These are phyloP conservation scores for Rhodocollybia butyracea DNA, from an alignment of 768 basidiomycete species.

Conservation along the genomic window DNA sequence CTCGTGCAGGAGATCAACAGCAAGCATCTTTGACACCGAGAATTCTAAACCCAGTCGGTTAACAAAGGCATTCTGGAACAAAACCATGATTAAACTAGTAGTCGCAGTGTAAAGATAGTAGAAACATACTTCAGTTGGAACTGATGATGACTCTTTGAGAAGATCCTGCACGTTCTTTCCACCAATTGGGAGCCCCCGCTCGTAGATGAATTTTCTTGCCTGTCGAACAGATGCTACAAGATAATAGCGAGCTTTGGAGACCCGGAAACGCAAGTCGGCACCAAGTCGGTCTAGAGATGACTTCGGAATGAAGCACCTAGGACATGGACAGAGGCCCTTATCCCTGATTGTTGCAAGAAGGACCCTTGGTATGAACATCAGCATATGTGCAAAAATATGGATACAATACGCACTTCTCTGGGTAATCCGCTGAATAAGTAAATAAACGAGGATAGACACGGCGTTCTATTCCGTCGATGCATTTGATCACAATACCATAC, in stretches of 20 bases:
- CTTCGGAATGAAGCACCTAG: slow-evolving; percentile 20
- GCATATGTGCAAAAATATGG: neutral
- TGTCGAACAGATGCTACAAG: neutral
- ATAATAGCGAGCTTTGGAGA: neutral
- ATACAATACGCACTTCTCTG: slow-evolving; percentile 30
- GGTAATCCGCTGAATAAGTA: slow-evolving; percentile 33
- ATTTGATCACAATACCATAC: slow-evolving; percentile 26
- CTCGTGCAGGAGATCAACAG: slow-evolving; percentile 34
- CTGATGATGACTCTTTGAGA: slow-evolving; percentile 13
- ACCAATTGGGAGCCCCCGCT: neutral
- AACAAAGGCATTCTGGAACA: slow-evolving; percentile 25
- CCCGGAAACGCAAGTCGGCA: slow-evolving; percentile 4
- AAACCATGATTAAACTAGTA: neutral
- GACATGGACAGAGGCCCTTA: slow-evolving; percentile 24
- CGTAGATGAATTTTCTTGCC: slow-evolving; percentile 13
- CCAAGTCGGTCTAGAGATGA: slow-evolving; percentile 23
- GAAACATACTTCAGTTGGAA: slow-evolving; percentile 16
- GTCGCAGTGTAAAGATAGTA: neutral
- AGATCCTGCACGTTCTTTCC: slow-evolving; percentile 9
- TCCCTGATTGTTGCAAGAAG: slow-evolving; percentile 21
- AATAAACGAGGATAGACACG: slow-evolving; percentile 30
- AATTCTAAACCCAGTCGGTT: slow-evolving; percentile 16
- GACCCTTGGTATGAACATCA: slow-evolving; percentile 17
- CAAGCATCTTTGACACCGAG: slow-evolving; percentile 24
- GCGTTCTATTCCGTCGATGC: slow-evolving; percentile 24